A percentile compares a stretch with the other conserved stretches of the same genome.
These are phyloP conservation scores for Eucalyptus globulus DNA, from an alignment of 345 rosid species.

Conservation along the genomic window DNA sequence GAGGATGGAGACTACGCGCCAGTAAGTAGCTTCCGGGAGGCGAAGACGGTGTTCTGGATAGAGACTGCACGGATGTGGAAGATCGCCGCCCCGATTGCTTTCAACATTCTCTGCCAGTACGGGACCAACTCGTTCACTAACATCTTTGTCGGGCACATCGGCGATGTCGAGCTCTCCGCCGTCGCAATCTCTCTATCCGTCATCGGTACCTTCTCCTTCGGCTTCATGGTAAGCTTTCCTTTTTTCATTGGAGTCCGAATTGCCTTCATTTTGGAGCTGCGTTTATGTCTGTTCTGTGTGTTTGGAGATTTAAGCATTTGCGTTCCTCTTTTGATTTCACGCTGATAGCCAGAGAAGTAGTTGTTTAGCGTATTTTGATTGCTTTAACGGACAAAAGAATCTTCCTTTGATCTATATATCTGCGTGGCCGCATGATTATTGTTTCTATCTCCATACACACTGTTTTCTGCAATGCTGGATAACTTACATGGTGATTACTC, in stretches of 20 bases:
- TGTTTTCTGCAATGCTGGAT: neutral
- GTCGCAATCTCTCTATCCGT: slow-evolving; percentile 57
- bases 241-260: neutral
- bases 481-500: neutral
- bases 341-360: neutral
- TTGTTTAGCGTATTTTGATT: neutral
- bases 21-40: slow-evolving; percentile 24
- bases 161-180: slow-evolving; percentile 56
- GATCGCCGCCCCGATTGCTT: slow-evolving; percentile 48
- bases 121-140: slow-evolving; percentile 40
- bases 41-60: slow-evolving; percentile 17
- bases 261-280: neutral
- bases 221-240: slow-evolving; percentile 38
- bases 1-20: slow-evolving; percentile 26
- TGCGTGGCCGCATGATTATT: neutral
- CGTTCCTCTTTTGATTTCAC: neutral
- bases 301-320: neutral
- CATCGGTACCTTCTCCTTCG: slow-evolving; percentile 66
- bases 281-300: neutral
- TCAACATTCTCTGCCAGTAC: slow-evolving; percentile 38
- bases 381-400: neutral
- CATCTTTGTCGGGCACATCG: slow-evolving; percentile 62
- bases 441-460: neutral
- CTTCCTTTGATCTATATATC: neutral
- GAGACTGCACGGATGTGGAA: slow-evolving; percentile 55